These are phyloP conservation scores for Clarkia xantiana DNA, from an alignment of 345 rosid species.

Conservation along the genomic window DNA sequence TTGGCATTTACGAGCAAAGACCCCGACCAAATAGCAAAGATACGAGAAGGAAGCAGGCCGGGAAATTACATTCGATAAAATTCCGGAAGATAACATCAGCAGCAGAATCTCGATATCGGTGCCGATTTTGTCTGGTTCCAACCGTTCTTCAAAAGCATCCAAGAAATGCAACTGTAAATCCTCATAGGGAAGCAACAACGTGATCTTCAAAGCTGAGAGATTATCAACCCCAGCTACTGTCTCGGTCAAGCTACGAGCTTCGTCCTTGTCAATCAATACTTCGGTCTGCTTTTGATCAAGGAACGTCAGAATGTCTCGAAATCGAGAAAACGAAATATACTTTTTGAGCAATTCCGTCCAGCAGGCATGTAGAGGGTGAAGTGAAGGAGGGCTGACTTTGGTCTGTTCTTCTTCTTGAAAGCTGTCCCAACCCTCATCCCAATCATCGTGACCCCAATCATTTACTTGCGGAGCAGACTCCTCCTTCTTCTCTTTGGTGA, in stretches of 20 bases:
- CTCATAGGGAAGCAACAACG: conserved; percentile 64
- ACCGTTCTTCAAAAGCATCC: conserved; percentile 37
- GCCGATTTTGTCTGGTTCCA: conserved; percentile 34
- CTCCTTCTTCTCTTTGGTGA: conserved; percentile 26
- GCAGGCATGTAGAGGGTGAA: conserved; percentile 71
- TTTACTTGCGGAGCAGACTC: conserved; percentile 21
- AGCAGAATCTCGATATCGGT: conserved; percentile 42
- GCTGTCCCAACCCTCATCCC: conserved; percentile 99
- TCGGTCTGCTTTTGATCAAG: conserved; percentile 25
- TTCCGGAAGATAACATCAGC: conserved; percentile 49
- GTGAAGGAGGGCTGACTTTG: conserved; percentile 12
- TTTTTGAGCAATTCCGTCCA: conserved; percentile 57
- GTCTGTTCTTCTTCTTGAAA: conserved; percentile 61
- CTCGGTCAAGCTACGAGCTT: conserved; percentile 33
- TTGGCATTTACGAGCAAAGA: conserved; percentile 48
- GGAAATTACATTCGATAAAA: conserved; percentile 33
- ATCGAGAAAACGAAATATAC: conserved; percentile 17
- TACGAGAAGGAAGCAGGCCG: conserved; percentile 42
- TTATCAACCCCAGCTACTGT: conserved; percentile 21
- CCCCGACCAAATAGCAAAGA: conserved; percentile 58
- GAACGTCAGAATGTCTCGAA: conserved; percentile 31
- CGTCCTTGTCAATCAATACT: conserved; percentile 30
- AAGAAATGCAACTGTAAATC: conserved; percentile 35
- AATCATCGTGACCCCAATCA: conserved; percentile 62
- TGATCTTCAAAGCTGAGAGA: conserved; percentile 40